Evolutionary conservation across 1,284 basidiomycete species (phyloP), one percentile per base, ranked within the genome.

Genomic region (Cutaneotrichosporon sp.): DNA sequence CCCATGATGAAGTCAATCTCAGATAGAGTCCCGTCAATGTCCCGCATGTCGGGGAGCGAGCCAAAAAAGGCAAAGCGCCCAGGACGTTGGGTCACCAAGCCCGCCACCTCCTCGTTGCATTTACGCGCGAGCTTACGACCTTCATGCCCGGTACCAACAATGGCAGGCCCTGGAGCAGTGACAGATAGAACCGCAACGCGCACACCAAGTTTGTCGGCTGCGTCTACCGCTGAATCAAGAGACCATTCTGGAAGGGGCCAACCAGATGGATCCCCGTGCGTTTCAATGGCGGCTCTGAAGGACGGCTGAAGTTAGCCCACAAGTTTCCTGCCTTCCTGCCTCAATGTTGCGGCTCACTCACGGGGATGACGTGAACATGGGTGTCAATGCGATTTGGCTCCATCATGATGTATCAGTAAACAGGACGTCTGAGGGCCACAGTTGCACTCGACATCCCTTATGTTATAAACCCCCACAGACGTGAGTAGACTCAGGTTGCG

Each of bases 341-440:
- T n/a, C n/a, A n/a, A n/a, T n/a, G 5, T 4, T 20, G 17, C 17
- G 26, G n/a, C 37, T 13, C 8, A 15, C 44, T 30, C 14, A 51
- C 50, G 9, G 50, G 50, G n/a, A 51, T 51, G 33, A 46, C 30
- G 26, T 51, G 50, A 20, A 51, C 50, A 20, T 51, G 50, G 8
- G 50, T 51, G 43, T 51, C 51, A 33, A 47, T 21, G 17, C 51
- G 38, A n/a, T n/a, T n/a, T n/a, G n/a, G n/a, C n/a, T n/a, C n/a
- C n/a, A n/a, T n/a, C n/a, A n/a, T n/a, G n/a, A n/a, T n/a, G n/a
- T n/a, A n/a, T n/a, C n/a, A n/a, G n/a, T n/a, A n/a, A n/a, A n/a
- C n/a, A n/a, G n/a, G n/a, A n/a, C n/a, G n/a, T n/a, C n/a, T n/a
- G n/a, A n/a, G n/a, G n/a, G n/a, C n/a, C n/a, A n/a, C n/a, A n/a